These are phyloP conservation scores for Alternaria brassicicola DNA, from an alignment of 2,329 filamentous ascomycete species.

Conservation along the genomic window DNA sequence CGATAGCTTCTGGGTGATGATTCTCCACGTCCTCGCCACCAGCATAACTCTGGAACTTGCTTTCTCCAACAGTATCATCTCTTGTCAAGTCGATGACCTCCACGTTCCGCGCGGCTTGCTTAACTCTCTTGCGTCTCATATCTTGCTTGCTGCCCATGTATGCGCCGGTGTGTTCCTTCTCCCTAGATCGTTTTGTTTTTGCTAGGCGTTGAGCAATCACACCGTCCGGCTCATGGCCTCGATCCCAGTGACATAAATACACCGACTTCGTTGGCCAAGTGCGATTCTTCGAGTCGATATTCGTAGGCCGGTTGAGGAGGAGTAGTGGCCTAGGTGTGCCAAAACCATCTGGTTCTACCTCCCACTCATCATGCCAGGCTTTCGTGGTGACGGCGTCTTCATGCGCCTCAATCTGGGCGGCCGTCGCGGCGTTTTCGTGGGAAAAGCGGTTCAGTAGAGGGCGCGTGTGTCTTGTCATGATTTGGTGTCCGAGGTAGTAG, in stretches of 20 bases:
- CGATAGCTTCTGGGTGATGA: background rate
- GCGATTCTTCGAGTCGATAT: slow-evolving; percentile 9
- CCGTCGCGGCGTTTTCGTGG: background rate
- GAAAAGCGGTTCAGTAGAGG: background rate
- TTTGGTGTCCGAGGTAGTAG: background rate
- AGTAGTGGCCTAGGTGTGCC: background rate
- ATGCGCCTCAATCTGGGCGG: background rate
- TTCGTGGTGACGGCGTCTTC: background rate
- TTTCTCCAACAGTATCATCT: background rate
- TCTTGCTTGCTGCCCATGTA: background rate
- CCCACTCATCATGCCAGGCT: slow-evolving; percentile 13
- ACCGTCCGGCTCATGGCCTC: slow-evolving; percentile 9
- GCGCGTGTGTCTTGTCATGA: background rate
- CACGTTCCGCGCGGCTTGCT: background rate
- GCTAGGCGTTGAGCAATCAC: slow-evolving; percentile 1
- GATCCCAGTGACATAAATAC: slow-evolving; percentile 10
- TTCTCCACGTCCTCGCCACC: background rate
- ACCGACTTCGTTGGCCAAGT: background rate
- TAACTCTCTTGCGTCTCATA: slow-evolving; percentile 2
- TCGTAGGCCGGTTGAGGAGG: slow-evolving; percentile 7
- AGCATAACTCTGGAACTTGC: background rate
- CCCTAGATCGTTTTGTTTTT: background rate
- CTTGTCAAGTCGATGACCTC: slow-evolving; percentile 8
- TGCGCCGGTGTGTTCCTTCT: background rate
- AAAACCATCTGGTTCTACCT: slow-evolving; percentile 1